phyloP scores from a whole-genome alignment of 2,329 filamentous ascomycete genomes.

The Colletotrichum destructivum region DNA sequence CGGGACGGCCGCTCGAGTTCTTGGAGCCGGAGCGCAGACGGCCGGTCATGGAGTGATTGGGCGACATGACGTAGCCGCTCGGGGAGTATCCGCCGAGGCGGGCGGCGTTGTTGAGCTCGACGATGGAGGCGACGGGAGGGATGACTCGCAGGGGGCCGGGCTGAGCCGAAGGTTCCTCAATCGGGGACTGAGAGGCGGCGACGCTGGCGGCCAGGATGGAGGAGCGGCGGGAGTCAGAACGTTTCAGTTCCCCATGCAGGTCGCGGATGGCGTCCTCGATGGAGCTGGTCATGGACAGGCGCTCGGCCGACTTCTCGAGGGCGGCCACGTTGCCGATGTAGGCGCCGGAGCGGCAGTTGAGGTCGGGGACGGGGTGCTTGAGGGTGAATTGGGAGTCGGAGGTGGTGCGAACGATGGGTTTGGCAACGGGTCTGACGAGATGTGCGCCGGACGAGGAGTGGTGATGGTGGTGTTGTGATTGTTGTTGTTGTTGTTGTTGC shows the following conservation, averaged over 20 bases:
- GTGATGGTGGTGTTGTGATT: slow-evolving; percentile 18
- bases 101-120: slow-evolving; percentile 77
- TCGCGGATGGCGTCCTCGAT: slow-evolving; percentile 85
- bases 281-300: slow-evolving; percentile 80
- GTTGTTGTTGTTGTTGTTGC: slow-evolving; percentile 29
- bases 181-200: slow-evolving; percentile 42
- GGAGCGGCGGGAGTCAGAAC: slow-evolving; percentile 76
- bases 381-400: slow-evolving; percentile 62
- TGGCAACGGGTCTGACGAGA: slow-evolving; percentile 43
- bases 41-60: slow-evolving; percentile 73
- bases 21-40: slow-evolving; percentile 70
- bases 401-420: slow-evolving; percentile 64
- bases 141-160: slow-evolving; percentile 57
- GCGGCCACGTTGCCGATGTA: slow-evolving; percentile 79
- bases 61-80: slow-evolving; percentile 77
- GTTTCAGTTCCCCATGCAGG: slow-evolving; percentile 79
- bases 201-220: slow-evolving; percentile 70
- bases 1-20: slow-evolving; percentile 59
- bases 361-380: slow-evolving; percentile 74
- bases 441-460: slow-evolving; percentile 29
- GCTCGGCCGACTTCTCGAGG: slow-evolving; percentile 82
- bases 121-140: slow-evolving; percentile 72
- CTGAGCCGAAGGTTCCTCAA: slow-evolving; percentile 45
- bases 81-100: slow-evolving; percentile 80
- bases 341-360: slow-evolving; percentile 73